Evolutionary conservation across 2,329 filamentous ascomycete species (phyloP), one percentile per base, ranked within the genome.

Genomic region (Aspergillus ochraceus): DNA sequence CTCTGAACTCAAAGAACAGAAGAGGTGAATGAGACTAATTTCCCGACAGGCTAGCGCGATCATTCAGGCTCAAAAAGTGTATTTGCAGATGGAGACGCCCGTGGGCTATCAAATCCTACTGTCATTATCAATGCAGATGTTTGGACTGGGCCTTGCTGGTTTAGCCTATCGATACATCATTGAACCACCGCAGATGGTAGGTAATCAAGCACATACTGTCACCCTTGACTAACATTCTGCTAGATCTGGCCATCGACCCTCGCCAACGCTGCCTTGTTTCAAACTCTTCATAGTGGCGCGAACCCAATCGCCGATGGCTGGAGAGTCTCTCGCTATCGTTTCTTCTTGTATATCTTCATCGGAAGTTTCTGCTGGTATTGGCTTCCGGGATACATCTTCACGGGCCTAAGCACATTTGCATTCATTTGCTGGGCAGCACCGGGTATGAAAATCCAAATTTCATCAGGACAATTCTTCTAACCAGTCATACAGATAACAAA

Each of bases 381-480:
- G 70, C 55, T 74, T 2, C 71, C 71, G 1, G 69, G 69, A 1
- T 71, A 69, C 53, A 63, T 74, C 12, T 72, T 72, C 17, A 70
- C 69, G 6, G 70, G 63, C 6, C 46, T 74, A 14, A 66, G 66
- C n/a, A 70, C 66, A 9, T 74, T 73, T 62, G 70, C 70, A 14
- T 74, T 71, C 53, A 70, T 73, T 30, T 79, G 76, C 64, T 81
- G 79, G 80, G 77, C 79, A 22, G 78, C 76, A 4, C 79, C 77
- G 1, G 73, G 78, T 54, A 78, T 29, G 61, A 70, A 1, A 2
- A 1, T 3, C 8, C 12, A 17, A 6, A 14, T 11, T 51, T 59
- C 57, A 29, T 47, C 55, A 55, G 61, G 61, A 2, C 54, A 47
- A 14, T 0, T 79, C 80, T 0, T 76, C 78, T 0, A 69, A 68